phyloP scores from a whole-genome alignment of 805 yeast species.

The Suhomyces emberorum region DNA sequence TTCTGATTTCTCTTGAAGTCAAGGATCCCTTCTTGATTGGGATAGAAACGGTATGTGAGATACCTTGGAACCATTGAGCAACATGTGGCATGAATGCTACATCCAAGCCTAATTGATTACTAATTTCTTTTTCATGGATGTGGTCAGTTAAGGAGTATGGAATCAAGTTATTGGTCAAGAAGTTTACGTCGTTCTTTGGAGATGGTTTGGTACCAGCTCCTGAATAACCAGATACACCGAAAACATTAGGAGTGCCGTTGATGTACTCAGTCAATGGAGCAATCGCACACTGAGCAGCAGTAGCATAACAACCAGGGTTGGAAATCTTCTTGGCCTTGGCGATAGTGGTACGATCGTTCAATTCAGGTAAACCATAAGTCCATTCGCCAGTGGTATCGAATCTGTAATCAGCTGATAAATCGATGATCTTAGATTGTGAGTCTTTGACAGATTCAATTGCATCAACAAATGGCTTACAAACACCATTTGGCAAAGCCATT shows the following conservation, averaged over 20 bases:
- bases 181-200: constrained; percentile 82
- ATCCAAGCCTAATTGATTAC: constrained; percentile 68
- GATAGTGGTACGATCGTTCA: constrained; percentile 64
- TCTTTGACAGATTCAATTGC: constrained; percentile 65
- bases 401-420: constrained; percentile 93
- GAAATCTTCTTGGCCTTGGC: constrained; percentile 76
- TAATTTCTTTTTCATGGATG: constrained; percentile 92
- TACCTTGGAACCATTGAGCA: constrained; percentile 99
- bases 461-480: constrained; percentile 82
- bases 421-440: constrained; percentile 79
- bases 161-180: constrained; percentile 76
- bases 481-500: constrained; percentile 98
- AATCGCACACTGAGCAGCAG: constrained; percentile 88
- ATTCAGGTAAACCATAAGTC: constrained; percentile 95
- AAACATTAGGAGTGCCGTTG: constrained; percentile 74
- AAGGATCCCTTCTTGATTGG: constrained; percentile 69
- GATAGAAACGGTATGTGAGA: constrained; percentile 84
- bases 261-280: constrained; percentile 75
- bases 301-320: constrained; percentile 99
- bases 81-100: constrained; percentile 96
- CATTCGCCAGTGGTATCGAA: constrained; percentile 86
- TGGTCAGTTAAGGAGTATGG: constrained; percentile 97
- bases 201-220: constrained; percentile 99
- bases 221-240: constrained; percentile 97
- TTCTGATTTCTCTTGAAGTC: constrained; percentile 78